Conservation (phyloP, 2,329 filamentous ascomycete species). For the Cyanodermella asteris region DNA sequence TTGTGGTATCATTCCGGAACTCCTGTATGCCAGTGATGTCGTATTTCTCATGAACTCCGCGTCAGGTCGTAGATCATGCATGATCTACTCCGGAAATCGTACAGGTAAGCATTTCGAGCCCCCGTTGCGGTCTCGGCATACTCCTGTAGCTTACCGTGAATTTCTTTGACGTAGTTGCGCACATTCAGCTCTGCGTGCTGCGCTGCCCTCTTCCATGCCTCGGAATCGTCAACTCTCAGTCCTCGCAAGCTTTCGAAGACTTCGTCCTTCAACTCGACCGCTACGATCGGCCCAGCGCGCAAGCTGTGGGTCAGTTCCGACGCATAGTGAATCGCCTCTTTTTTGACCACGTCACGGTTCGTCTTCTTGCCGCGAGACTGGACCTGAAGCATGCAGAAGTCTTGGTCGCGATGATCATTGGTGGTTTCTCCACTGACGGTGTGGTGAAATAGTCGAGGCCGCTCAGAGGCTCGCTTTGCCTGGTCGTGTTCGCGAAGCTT, state of each 20-base stretch:
- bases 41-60: too few species aligned
- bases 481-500: slow-evolving; percentile 65
- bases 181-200: slow-evolving; percentile 58
- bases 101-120: slow-evolving; percentile 59
- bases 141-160: slow-evolving; percentile 51
- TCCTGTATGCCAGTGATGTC: slow-evolving; percentile 2
- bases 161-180: slow-evolving; percentile 59
- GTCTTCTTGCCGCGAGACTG: slow-evolving; percentile 78
- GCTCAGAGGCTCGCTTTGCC: slow-evolving; percentile 28
- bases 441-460: slow-evolving; percentile 17
- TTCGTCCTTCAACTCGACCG: slow-evolving; percentile 70
- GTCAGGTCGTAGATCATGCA: slow-evolving; percentile 77
- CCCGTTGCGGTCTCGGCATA: slow-evolving; percentile 37
- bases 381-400: slow-evolving; percentile 66
- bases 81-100: slow-evolving; percentile 69
- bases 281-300: slow-evolving; percentile 57
- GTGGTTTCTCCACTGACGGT: slow-evolving; percentile 17
- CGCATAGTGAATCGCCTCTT: slow-evolving; percentile 32
- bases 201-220: slow-evolving; percentile 64
- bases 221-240: slow-evolving; percentile 55
- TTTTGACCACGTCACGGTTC: slow-evolving; percentile 72
- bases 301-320: slow-evolving; percentile 44
- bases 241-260: slow-evolving; percentile 55
- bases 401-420: slow-evolving; percentile 32
- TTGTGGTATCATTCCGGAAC: too few species aligned